Evolutionary conservation across 129 eudicot species (phyloP), one percentile per base, ranked within the genome.

Genomic region (Smallanthus sonchifolius): DNA sequence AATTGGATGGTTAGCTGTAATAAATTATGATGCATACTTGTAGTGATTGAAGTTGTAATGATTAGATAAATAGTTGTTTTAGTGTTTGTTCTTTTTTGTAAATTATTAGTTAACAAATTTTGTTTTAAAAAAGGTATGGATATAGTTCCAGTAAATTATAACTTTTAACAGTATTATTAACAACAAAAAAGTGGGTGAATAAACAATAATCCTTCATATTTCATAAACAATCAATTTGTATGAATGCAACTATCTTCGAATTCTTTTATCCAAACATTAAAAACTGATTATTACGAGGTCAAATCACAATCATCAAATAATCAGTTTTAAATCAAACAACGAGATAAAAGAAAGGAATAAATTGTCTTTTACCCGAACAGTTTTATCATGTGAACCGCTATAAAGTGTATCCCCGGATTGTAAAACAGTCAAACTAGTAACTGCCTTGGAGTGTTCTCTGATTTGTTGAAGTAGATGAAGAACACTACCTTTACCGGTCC

Each of bases 321-420:
- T 55, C 34, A 55, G 62, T 55, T 17, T 55, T 7, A 17, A 17
- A 55, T 15, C 32, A 55, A 8, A 28, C 38, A 52, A 51, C 4
- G 3, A 64, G 40, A 72, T 13, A 40, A 60, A 6, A 30, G 3
- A 30, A 30, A 60, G 1, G 47, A 65, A 65, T 48, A 38, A 16
- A n/a, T 57, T 35, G 56, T 59, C 62, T 16, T 85, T 70, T 82
- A 91, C 97, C 94, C 91, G 81, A 73, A 86, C 86, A 15, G 94
- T 91, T 82, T 80, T 87, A 76, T 91, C 97, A 45, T 80, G 88
- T 48, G 97, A 91, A 75, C 97, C 97, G 45, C 97, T 91, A 79
- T 91, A 91, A 56, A 91, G 75, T 47, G 76, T 87, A 43, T 81
- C 94, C 66, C 82, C 84, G 2, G 86, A 86, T 24, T 84, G 89